Evolutionary conservation across 495 filamentous ascomycete genomes (phyloP), one percentile per base, ranked within the genome.

Genomic region (Cetradonia linearis): DNA sequence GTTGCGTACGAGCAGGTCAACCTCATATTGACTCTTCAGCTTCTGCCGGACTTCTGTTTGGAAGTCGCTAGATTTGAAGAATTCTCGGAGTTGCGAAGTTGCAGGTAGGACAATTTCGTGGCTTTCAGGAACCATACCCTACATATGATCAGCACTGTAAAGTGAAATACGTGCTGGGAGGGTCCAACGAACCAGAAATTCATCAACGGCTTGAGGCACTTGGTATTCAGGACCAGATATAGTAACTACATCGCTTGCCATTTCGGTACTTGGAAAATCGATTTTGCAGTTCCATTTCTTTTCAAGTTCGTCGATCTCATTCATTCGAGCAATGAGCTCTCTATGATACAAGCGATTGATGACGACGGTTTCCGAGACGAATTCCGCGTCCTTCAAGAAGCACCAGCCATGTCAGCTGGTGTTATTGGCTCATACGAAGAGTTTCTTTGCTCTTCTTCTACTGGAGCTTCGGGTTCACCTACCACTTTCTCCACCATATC

Each of bases 221-320:
- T 96, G 91, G 79, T 93, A 97, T 73, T 96, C 90, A 16, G 93
- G 93, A 18, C 93, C 93, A 47, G 91, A 91, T 60, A 97, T 90
- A 8, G 86, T 92, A 63, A 99, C 88, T 67, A 92, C 84, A 72
- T 99, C 94, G 70, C 91, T 97, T 31, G 93, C 94, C 72, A 90
- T 86, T 71, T 99, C 93, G 20, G 93, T 96, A 73, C 89, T 95
- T 13, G 93, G 94, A 70, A 97, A 97, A 63, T 88, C 84, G 67
- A 97, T 88, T 76, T 96, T 96, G 83, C 93, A 96, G 70, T 96
- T 96, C 88, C 89, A 96, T 71, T 92, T 94, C 78, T 92, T 91
- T 77, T 97, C 94, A 27, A 97, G 79, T 66, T 91, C 89, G 62
- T 97, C 92, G 58, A 99, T 87, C 68, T 96, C 85, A 37, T 79